phyloP scores from a whole-genome alignment of 768 basidiomycete genomes.

The Boletus reticulatus region DNA sequence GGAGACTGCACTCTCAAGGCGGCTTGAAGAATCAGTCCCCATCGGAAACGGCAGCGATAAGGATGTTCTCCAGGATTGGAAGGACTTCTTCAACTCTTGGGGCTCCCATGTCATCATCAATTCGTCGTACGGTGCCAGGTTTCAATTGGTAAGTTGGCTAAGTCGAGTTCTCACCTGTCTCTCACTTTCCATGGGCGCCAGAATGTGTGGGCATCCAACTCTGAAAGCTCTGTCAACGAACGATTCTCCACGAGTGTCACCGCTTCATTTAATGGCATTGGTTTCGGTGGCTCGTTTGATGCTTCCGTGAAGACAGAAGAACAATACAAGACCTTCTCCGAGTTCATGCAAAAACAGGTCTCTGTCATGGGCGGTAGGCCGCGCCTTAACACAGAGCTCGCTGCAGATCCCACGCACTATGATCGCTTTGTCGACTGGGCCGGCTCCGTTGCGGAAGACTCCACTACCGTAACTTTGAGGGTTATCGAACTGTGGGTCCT shows the following conservation, averaged over 20 bases:
- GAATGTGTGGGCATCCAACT: constrained; percentile 2
- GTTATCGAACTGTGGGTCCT: constrained; percentile 5
- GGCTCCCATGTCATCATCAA: constrained; percentile 1
- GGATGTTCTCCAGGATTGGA: background rate
- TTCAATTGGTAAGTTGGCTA: too few species aligned
- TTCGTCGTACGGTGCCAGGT: background rate
- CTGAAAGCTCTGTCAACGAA: too few species aligned
- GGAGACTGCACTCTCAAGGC: background rate
- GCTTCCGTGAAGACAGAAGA: background rate
- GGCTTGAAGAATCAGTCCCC: background rate
- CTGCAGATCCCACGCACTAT: constrained; percentile 2
- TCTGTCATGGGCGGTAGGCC: constrained; percentile 5
- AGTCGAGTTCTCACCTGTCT: too few species aligned
- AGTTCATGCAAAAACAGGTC: background rate
- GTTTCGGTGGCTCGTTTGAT: background rate
- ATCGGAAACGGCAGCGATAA: constrained; percentile 2
- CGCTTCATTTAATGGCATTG: too few species aligned
- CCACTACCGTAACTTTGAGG: background rate
- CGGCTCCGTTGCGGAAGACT: background rate
- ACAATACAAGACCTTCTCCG: background rate
- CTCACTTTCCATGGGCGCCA: too few species aligned
- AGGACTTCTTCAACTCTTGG: constrained; percentile 3
- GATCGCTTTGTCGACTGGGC: constrained; percentile 5
- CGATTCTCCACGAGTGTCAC: too few species aligned
- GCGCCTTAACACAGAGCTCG: background rate